These are phyloP conservation scores for Taiwanofungus camphoratus DNA, from an alignment of 1,284 basidiomycete species.

Conservation along the genomic window DNA sequence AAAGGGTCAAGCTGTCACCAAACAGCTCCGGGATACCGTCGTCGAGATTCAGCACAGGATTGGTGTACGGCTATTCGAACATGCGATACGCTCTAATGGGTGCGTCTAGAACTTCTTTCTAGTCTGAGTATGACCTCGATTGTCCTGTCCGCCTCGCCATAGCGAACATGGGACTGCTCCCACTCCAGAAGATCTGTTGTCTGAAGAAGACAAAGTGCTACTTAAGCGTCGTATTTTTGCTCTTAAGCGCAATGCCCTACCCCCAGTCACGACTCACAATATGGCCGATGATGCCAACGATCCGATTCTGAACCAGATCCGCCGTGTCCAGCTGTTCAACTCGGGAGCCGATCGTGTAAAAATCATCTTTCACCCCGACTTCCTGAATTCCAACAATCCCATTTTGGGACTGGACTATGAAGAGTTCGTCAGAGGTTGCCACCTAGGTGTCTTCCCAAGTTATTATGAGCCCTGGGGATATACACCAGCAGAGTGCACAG, in stretches of 20 bases:
- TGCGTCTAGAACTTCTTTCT: conserved; percentile 29
- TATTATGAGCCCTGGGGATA: conserved; percentile 96
- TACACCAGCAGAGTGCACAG: conserved; percentile 81
- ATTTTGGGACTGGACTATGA: conserved; percentile 97
- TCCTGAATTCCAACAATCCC: conserved; percentile 96
- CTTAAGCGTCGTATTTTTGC: conserved; percentile 97
- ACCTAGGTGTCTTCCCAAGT: conserved; percentile 96
- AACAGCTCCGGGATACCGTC: conserved; percentile 93
- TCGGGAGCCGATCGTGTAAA: conserved; percentile 81
- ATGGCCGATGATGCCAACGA: conserved; percentile 92
- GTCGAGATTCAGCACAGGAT: conserved; percentile 92
- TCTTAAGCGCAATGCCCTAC: conserved; percentile 88
- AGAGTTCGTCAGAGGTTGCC: conserved; percentile 97
- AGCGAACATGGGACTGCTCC: conserved; percentile 76
- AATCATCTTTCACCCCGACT: conserved; percentile 98
- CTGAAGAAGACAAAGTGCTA: conserved; percentile 90
- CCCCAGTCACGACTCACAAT: conserved; percentile 95
- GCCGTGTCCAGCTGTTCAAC: conserved; percentile 93
- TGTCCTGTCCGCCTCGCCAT: background rate
- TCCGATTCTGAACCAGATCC: conserved; percentile 92
- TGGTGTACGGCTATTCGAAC: conserved; percentile 88
- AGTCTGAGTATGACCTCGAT: conserved; percentile 3
- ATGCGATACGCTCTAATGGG: conserved; percentile 90
- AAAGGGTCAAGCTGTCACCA: conserved; percentile 97
- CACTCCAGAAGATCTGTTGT: conserved; percentile 73